Base-by-base conservation (phyloP, 208 protist species). In the Crithidia sp. region DNA sequence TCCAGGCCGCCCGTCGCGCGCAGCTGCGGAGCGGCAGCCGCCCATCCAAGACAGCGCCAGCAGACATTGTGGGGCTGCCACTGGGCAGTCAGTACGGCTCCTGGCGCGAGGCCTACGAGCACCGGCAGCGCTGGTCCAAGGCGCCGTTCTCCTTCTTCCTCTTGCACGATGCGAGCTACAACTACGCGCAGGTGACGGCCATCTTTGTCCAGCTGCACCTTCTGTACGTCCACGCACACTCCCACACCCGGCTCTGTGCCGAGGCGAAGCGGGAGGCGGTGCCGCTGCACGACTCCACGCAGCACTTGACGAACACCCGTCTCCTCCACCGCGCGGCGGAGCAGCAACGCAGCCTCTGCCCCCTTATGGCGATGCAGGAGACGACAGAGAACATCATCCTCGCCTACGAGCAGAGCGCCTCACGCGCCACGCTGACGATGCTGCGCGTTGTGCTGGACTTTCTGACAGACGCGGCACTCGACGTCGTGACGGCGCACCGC, bases 141-240 rank as follows among this genome's bases (percentile, higher is more conserved):
- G 73, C 82, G 4, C 90, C 92, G 36, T 92, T 93, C 59, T 88
- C 83, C 60, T 97, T 91, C 77, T 97, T 95, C 50, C 75, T 97
- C 13, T 77, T 95, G 43, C 82, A 94, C 66, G 92, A 97, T 62
- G 56, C 59, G 28, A 92, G 90, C 81, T 97, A 85, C 74, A 95
- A 95, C 77, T 86, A 86, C 68, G 76, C 90, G 14, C 88, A 97
- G 70, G 81, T 97, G 39, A 77, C 85, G 4, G 90, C 92, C 41
- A 41, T 96, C 43, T 94, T 83, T 57, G 81, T 93, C 7, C 67
- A 95, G 58, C 67, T 95, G 54, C 63, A 83, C 65, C 74, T 91
- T 28, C 85, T 96, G 59, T 79, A 74, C 63, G 64, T 55, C 9
- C 65, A 81, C 55, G 53, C 71, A 13, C 92, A 96, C 69, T 40